Evolutionary conservation across 164 flowering plant species (phyloP).

Genomic region (Tinospora cordifolia): DNA sequence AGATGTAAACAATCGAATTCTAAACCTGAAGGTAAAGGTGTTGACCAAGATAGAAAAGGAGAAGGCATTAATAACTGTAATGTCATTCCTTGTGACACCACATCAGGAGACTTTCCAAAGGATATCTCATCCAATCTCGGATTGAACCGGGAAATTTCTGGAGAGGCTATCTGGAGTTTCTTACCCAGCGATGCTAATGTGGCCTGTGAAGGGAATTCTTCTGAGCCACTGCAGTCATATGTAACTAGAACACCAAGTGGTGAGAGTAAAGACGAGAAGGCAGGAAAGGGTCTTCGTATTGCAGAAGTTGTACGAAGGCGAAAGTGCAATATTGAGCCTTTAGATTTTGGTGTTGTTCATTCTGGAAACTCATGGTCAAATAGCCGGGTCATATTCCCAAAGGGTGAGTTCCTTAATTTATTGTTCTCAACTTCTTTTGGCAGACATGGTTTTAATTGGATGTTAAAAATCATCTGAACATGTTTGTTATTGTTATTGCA

Average conservation of each 20-base stretch:
- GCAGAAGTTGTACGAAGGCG: not conserved
- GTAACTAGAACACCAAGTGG: not conserved
- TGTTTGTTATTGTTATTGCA: slow-evolving; percentile 27
- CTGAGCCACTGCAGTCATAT: not conserved
- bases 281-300: not conserved
- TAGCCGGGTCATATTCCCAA: slow-evolving; percentile 5
- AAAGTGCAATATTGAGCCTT: slow-evolving; percentile 3
- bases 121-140: slow-evolving; percentile 12
- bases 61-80: slow-evolving; percentile 1
- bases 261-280: not conserved
- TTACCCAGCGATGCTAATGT: not conserved
- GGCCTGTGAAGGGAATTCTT: not conserved
- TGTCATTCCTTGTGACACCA: not conserved
- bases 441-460: not conserved
- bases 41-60: slow-evolving; percentile 16
- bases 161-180: not conserved
- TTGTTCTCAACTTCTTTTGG: not conserved
- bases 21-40: slow-evolving; percentile 14
- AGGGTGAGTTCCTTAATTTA: slow-evolving; percentile 1
- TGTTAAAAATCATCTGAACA: not conserved
- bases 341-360: slow-evolving; percentile 6
- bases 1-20: not conserved
- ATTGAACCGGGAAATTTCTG: not conserved
- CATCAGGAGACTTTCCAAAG: slow-evolving; percentile 10
- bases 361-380: slow-evolving; percentile 10